Base-by-base conservation (phyloP, 768 basidiomycete species). In the Suillus luteus region DNA sequence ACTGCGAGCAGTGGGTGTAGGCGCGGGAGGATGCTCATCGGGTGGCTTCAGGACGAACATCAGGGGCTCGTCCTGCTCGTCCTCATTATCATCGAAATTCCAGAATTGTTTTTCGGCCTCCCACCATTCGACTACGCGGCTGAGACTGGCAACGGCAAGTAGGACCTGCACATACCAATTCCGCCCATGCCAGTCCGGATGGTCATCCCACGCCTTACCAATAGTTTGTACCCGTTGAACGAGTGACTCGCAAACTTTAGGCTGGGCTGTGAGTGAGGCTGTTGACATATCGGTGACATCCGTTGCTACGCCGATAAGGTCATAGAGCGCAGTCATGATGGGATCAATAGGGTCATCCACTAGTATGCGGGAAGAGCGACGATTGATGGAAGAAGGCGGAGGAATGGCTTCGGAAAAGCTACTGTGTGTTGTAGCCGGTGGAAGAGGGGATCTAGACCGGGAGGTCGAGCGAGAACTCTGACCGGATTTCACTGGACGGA, bases 41-140 rank as follows among this genome's bases (percentile, higher is more conserved):
- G 85, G 86, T 0, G 96, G 90, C 75, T 96, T 97, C 75, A 95
- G 90, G 62, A 99, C 94, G 71, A 99, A 99, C 68, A 90, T 86
- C 58, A 99, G 79, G 1, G 94, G 93, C 68, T 98, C 96, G 62
- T 93, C 91, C 72, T 91, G 88, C 69, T 95, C 94, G 64, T 93
- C 89, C 52, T 92, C 91, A 65, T 91, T 90, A 72, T 94, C 93
- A 72, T 96, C 92, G 73, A 98, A 99, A 71, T 97, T 97, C 97
- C 97, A 99, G 77, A 99, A 99, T 69, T 96, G 94, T 72, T 96
- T 96, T 80, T 99, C 96, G 12, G 97, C 97, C 76, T 97, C 96
- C 95, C 95, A 98, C 96, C 97, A 99, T 72, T 98, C 97, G 66
- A 98, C 91, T 35, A 99, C 97, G 63, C 96, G 91, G 76, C 91